These are phyloP conservation scores for Ceratobasidium sp. DNA, from an alignment of 1,284 basidiomycete species.

Conservation along the genomic window DNA sequence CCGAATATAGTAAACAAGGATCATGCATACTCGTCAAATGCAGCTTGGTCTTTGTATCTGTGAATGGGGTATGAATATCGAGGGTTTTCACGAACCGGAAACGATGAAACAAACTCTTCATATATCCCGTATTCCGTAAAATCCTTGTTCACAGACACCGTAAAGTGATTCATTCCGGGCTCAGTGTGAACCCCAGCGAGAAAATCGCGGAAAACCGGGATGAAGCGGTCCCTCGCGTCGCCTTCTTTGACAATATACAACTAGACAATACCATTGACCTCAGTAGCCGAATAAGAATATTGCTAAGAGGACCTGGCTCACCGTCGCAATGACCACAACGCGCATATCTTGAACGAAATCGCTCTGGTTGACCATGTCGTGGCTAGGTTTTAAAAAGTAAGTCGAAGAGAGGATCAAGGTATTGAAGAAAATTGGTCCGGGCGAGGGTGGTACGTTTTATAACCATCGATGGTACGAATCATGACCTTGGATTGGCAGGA, in stretches of 20 bases:
- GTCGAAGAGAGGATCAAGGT: too few species aligned
- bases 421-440: too few species aligned
- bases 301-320: neutral
- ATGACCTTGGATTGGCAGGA: too few species aligned
- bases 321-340: constrained; percentile 18
- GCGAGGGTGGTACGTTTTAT: too few species aligned
- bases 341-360: constrained; percentile 7
- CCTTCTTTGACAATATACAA: neutral
- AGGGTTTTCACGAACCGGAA: neutral
- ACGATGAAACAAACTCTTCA: constrained; percentile 16
- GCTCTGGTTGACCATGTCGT: neutral
- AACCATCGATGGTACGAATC: too few species aligned
- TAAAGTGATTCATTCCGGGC: constrained; percentile 31
- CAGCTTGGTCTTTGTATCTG: constrained; percentile 11
- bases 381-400: neutral
- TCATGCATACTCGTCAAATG: constrained; percentile 2
- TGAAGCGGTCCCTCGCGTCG: neutral
- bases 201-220: constrained; percentile 1
- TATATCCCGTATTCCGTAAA: constrained; percentile 29
- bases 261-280: neutral
- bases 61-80: neutral
- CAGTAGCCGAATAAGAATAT: neutral
- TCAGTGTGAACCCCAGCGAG: neutral
- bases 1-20: neutral
- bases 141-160: constrained; percentile 16